Evolutionary conservation across 2,329 filamentous ascomycete genomes (phyloP), one percentile per base, ranked within the genome.

Genomic region (Thermomyces lanuginosus): DNA sequence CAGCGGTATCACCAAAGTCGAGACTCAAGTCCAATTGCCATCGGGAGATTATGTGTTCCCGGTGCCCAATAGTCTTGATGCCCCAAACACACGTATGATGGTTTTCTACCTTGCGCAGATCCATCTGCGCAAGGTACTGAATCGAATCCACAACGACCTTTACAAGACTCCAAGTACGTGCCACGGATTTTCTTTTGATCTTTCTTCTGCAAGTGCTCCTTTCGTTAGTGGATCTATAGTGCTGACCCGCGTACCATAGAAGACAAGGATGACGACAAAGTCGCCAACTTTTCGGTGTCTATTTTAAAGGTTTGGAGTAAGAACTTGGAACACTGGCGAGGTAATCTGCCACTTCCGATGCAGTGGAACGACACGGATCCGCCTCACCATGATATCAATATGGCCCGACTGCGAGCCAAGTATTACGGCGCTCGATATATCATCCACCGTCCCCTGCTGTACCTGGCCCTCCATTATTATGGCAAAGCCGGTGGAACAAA

Each of bases 371-470:
- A 82, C 33, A 52, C 62, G 2, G 80, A 92, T 29, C 62, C 64
- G 4, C 81, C 82, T 1, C 69, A 83, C 0, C 50, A 45, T 0
- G 73, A 92, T 25, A 83, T 95, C 33, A 71, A 93, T 9, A 63
- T 71, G 8, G 86, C 86, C 16, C 71, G 89, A 12, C 62, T 95
- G 34, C 74, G 86, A 21, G 89, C 80, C 8, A 95, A 98, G 50
- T 95, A 89, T 51, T 95, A 86, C 62, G 89, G 89, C 11, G 84
- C 82, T 0, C 70, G 77, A 37, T 83, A 91, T 35, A 84, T 95
- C 45, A 84, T 86, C 14, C 78, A 89, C 47, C 70, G 89, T 13
- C 81, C 80, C 1, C 82, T 86, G 33, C 51, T 76, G 11, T 66
- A 69, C 38, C 63, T 69, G 29, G 66, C 64, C 2, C 58, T 74